These are phyloP conservation scores for Xylaria multiplex DNA, from an alignment of 2,329 filamentous ascomycete species.

Conservation along the genomic window DNA sequence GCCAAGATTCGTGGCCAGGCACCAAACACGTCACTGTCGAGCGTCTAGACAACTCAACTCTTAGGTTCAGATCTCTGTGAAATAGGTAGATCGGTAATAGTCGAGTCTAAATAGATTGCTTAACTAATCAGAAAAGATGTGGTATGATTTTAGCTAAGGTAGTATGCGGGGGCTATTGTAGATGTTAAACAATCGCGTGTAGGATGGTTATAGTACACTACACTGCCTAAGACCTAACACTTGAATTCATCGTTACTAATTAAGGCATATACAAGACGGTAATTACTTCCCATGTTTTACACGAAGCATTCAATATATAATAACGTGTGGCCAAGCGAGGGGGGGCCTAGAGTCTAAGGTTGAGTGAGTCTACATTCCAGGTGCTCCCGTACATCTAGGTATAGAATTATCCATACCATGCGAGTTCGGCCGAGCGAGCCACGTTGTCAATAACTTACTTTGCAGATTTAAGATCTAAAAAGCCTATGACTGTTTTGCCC, in stretches of 20 bases:
- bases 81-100: too few species aligned
- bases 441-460: not conserved
- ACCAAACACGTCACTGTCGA: slow-evolving; percentile 24
- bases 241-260: not conserved
- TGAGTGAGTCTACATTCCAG: too few species aligned
- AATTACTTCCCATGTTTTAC: not conserved
- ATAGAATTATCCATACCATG: not conserved
- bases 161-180: too few species aligned
- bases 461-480: not conserved
- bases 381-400: not conserved
- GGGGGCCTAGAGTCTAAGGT: not conserved
- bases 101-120: too few species aligned
- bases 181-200: not conserved
- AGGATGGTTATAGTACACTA: not conserved
- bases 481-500: not conserved
- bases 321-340: not conserved
- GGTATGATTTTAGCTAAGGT: too few species aligned
- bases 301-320: not conserved
- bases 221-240: not conserved
- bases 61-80: not conserved
- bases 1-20: slow-evolving; percentile 24
- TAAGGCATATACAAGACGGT: not conserved
- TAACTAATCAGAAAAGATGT: too few species aligned
- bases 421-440: not conserved
- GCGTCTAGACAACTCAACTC: slow-evolving; percentile 6